Evolutionary conservation across 75 land plant genomes (phyloP), one percentile per base, ranked within the genome.

Genomic region (Pinus albicaulis): DNA sequence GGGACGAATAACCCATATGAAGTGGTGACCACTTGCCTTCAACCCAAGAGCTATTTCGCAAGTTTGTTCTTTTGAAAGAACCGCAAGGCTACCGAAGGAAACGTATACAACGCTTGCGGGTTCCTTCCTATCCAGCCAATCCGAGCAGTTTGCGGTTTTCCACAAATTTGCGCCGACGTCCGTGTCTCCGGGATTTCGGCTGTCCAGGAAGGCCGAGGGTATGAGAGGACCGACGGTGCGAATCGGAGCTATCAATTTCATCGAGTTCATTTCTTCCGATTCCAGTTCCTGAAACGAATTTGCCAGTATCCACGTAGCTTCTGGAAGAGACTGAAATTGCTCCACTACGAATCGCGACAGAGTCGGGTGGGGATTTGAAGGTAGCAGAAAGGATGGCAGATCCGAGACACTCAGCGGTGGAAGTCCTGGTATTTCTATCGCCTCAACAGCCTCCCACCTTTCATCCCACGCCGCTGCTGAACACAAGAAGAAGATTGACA

Each of bases 231-330:
- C 95, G 10, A 92, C 84, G 4, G 87, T 44, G 52, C 11, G 52
- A 44, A 8, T 53, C 22, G 31, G 68, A 20, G 15, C 17, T 3
- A 71, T 0, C 24, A 73, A 28, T 8, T 82, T 55, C 75, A 87
- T 68, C 53, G 81, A 74, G 0, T 77, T 75, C 19, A 92, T 68
- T 8, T 80, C 71, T 3, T 82, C 84, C 12, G 57, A 55, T 78
- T 92, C 92, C 17, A 92, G 84, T 62, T 84, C 92, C 2, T 84
- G 61, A 73, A 88, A 86, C 14, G 92, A 77, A 71, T 90, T 88
- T 71, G 80, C 73, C 52, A 92, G 72, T 4, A 90, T 48, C 70
- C 92, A 90, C 34, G 76, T 75, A 1, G 79, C 76, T 71, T 90
- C 86, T 3, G 20, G 11, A 0, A 86, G 73, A 65, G 80, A 80